These are phyloP conservation scores for Clonostachys byssicola DNA, from an alignment of 2,329 filamentous ascomycete species.

Conservation along the genomic window DNA sequence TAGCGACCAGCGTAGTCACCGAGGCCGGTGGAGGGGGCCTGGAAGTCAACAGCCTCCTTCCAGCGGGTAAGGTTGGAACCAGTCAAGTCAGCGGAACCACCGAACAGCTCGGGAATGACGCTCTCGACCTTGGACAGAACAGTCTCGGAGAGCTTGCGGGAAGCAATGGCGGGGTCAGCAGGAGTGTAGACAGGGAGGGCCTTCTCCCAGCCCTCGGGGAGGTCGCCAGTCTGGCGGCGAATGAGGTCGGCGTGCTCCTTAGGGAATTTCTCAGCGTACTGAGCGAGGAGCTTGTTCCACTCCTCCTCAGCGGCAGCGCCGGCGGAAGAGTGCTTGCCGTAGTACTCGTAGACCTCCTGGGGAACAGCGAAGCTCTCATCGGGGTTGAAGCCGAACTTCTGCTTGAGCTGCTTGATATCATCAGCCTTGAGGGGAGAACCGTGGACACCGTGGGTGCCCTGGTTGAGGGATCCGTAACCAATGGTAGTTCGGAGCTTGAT, in stretches of 20 bases:
- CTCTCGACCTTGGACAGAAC: conserved; percentile 86
- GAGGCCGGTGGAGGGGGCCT: conserved; percentile 79
- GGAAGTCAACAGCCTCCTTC: conserved; percentile 97
- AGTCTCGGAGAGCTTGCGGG: conserved; percentile 93
- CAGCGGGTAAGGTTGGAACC: conserved; percentile 98
- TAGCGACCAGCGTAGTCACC: conserved; percentile 91
- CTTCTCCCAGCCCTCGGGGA: conserved; percentile 97
- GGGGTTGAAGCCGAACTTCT: conserved; percentile 94
- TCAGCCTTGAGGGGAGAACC: conserved; percentile 93
- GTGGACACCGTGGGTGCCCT: conserved; percentile 95
- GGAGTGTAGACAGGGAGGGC: conserved; percentile 86
- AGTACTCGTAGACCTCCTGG: conserved; percentile 89
- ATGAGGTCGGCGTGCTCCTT: conserved; percentile 74
- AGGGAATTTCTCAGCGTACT: conserved; percentile 77
- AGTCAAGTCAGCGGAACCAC: conserved; percentile 95
- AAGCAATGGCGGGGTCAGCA: conserved; percentile 77
- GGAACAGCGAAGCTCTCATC: conserved; percentile 90
- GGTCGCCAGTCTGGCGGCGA: conserved; percentile 76
- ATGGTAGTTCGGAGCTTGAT: conserved; percentile 98
- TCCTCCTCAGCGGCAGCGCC: conserved; percentile 88
- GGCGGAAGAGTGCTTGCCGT: conserved; percentile 78
- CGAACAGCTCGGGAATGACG: conserved; percentile 83
- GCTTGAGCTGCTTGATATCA: conserved; percentile 90
- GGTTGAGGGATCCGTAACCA: conserved; percentile 87
- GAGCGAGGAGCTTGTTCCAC: conserved; percentile 91